These are phyloP conservation scores for Candida yuanshanica DNA, from an alignment of 805 yeast species.

Conservation along the genomic window DNA sequence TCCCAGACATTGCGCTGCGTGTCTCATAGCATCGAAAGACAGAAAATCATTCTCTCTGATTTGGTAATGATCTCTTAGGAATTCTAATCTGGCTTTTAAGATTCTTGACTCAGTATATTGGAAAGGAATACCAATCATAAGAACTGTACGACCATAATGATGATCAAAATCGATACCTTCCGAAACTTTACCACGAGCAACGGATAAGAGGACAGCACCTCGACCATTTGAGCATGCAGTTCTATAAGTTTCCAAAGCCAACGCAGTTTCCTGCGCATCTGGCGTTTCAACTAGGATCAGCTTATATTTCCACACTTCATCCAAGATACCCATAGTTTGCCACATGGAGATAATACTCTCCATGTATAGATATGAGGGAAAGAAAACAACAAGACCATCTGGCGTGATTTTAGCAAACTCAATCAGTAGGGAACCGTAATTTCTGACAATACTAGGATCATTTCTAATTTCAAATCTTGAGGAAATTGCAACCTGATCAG, in stretches of 20 bases:
- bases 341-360: slow-evolving; percentile 97
- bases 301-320: slow-evolving; percentile 98
- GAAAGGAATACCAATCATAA: slow-evolving; percentile 98
- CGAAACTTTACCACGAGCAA: slow-evolving; percentile 97
- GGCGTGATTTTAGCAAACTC: slow-evolving; percentile 96
- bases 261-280: slow-evolving; percentile 95
- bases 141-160: slow-evolving; percentile 94
- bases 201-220: slow-evolving; percentile 93
- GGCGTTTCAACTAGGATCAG: slow-evolving; percentile 95
- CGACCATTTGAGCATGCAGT: slow-evolving; percentile 96
- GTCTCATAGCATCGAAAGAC: slow-evolving; percentile 99
- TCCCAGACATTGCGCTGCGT: slow-evolving; percentile 98
- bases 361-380: slow-evolving; percentile 96
- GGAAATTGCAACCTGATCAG: slow-evolving; percentile 95
- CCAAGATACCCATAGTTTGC: slow-evolving; percentile 98
- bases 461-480: slow-evolving; percentile 95
- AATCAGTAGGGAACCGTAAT: slow-evolving; percentile 86
- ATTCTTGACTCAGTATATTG: slow-evolving; percentile 98
- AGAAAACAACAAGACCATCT: slow-evolving; percentile 96
- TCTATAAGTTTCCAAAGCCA: slow-evolving; percentile 92
- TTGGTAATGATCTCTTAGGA: slow-evolving; percentile 85
- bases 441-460: slow-evolving; percentile 96
- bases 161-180: slow-evolving; percentile 99
- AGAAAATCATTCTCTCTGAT: slow-evolving; percentile 91
- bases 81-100: slow-evolving; percentile 89